Base-by-base conservation (phyloP, 2,329 filamentous ascomycete genomes). In the Trichoderma asperellum region DNA sequence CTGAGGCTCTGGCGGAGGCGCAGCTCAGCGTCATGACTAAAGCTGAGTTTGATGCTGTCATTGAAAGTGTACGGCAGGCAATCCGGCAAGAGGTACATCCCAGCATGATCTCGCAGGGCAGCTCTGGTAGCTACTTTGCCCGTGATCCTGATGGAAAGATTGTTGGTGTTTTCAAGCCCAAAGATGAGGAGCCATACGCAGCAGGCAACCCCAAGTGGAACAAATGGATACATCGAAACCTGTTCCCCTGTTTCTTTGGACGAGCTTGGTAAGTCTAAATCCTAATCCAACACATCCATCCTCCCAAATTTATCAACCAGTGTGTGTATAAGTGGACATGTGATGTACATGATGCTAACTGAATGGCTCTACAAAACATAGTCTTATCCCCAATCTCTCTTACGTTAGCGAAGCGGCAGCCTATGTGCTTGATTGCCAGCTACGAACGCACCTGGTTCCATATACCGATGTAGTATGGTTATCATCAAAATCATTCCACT, bases 131-230 rank as follows among this genome's bases (percentile, higher is more conserved):
- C 80, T 99, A 99, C 82, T 99, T 99, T 85, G 96, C 96, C 32
- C 88, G 94, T 70, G 97, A 97, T 75, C 88, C 88, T 1, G 91
- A 95, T 68, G 96, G 96, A 63, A 97, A 97, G 82, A 93, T 97
- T 18, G 93, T 99, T 4, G 96, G 94, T 43, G 96, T 99, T 5
- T 99, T 99, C 83, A 99, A 99, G 80, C 96, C 96, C 53, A 99
- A 99, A 81, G 96, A 99, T 75, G 96, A 99, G 82, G 96, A 99
- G 80, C 96, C 96, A 0, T 99, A 97, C 77, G 96, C 96, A 1
- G 96, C 93, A 37, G 92, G 93, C 74, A 99, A 99, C 77, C 96
- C 96, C 6, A 99, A 99, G 79, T 98, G 95, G 95, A 98, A 96
- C 75, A 99, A 99, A 81, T 99, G 96, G 96, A 94, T 99, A 83